phyloP scores from a whole-genome alignment of 257 asterid genomes.

The Sherardia arvensis region DNA sequence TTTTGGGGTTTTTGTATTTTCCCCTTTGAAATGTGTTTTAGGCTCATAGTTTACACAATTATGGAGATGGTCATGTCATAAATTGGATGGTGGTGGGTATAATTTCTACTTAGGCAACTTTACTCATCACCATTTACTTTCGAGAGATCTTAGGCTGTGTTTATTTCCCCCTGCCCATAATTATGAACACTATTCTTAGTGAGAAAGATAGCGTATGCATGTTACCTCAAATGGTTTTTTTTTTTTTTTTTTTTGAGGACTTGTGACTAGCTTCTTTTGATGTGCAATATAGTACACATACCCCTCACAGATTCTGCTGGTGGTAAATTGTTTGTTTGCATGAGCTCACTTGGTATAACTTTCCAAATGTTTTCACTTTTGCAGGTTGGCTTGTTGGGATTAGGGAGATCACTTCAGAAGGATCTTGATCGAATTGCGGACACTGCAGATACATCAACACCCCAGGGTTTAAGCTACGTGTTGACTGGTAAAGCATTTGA shows the following conservation, averaged over 20 bases:
- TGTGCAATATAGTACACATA: neutral
- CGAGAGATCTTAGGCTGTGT: neutral
- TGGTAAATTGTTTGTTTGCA: neutral
- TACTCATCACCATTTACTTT: too few relatives aligned
- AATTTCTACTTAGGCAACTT: neutral
- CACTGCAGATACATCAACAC: slow-evolving; percentile 82
- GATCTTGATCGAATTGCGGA: slow-evolving; percentile 90
- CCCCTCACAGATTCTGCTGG: neutral
- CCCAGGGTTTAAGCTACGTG: slow-evolving; percentile 83
- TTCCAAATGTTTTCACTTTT: neutral
- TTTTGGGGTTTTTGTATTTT: neutral
- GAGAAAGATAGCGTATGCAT: neutral
- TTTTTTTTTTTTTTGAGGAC: too few relatives aligned
- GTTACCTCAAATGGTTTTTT: neutral
- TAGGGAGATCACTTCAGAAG: slow-evolving; percentile 79
- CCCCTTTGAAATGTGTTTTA: neutral
- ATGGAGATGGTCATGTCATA: neutral
- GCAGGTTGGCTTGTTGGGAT: slow-evolving; percentile 88
- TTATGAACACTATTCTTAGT: neutral
- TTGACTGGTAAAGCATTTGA: slow-evolving; percentile 56
- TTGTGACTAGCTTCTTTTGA: neutral
- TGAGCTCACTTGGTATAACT: too few relatives aligned
- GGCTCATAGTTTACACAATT: neutral
- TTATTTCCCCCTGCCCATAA: too few relatives aligned
- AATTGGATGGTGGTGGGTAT: neutral